Evolutionary conservation across 2,329 filamentous ascomycete species (phyloP), one percentile per base, ranked within the genome.

Genomic region (Plenodomus tracheiphilus): DNA sequence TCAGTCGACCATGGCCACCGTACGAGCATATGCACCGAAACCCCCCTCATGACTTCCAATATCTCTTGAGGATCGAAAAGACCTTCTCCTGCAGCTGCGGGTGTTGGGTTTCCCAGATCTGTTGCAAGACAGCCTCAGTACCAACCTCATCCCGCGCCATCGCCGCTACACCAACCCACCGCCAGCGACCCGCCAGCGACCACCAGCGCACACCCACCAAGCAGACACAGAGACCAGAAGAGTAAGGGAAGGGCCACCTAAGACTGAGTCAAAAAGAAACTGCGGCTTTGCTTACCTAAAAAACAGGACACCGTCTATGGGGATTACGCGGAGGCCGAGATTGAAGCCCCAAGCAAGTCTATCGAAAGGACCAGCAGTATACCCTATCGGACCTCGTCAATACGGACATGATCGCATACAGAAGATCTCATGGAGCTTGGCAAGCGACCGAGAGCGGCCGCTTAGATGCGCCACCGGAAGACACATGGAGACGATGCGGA

Each of bases 271-370:
- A 41, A 20, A 42, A 42, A 30, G 41, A 39, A 49, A 48, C 18
- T 35, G 40, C 10, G 38, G 38, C 17, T 38, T n/a, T 58, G 61
- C 68, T 70, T 69, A 71, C 68, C 65, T 66, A 56, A 48, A 48
- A 61, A 62, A 61, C 59, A 56, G 52, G 42, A 45, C 35, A 56
- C 46, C 48, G 47, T 58, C 56, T 62, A 62, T 32, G 43, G 53
- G 52, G 47, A 64, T 58, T 58, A 65, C 60, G 61, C 50, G 55
- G 49, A 55, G 5, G 50, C 53, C 48, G 56, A 61, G 61, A 63
- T 62, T 56, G 59, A 62, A 58, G 58, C 59, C 53, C 58, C 46
- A 58, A 64, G 56, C 59, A 59, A 53, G 55, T 71, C 66, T 71
- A 70, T 66, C 50, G 58, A 59, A 49, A 54, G 49, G 47, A 52